These are phyloP conservation scores for Boletus pseudopeckii DNA, from an alignment of 768 basidiomycete species.

Conservation along the genomic window DNA sequence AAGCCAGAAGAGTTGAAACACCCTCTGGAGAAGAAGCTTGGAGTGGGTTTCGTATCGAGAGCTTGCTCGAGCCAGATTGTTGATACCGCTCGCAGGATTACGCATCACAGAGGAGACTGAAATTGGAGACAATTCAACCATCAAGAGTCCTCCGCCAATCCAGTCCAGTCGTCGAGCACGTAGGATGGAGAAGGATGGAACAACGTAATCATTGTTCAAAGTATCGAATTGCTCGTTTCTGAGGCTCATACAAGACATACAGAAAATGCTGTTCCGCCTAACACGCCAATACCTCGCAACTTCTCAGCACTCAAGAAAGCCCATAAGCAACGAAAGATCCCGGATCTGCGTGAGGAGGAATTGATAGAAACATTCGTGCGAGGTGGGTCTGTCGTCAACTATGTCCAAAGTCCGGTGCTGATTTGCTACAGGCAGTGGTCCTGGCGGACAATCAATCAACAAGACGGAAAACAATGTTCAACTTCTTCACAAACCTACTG, in stretches of 20 bases:
- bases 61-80: neutral
- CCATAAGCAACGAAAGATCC: conserved; percentile 58
- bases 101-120: conserved; percentile 79
- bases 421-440: conserved; percentile 66
- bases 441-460: conserved; percentile 96
- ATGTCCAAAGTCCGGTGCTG: neutral
- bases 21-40: conserved; percentile 45
- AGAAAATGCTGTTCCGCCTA: conserved; percentile 33
- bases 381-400: conserved; percentile 44
- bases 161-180: conserved; percentile 48
- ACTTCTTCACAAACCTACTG: conserved; percentile 83
- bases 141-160: conserved; percentile 55
- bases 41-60: conserved; percentile 41
- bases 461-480: conserved; percentile 93
- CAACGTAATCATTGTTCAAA: conserved; percentile 22
- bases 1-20: conserved; percentile 54
- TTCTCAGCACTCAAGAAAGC: conserved; percentile 73
- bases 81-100: conserved; percentile 47
- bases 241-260: conserved; percentile 24
- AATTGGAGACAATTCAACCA: conserved; percentile 77
- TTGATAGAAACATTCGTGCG: conserved; percentile 86
- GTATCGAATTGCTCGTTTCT: conserved; percentile 32
- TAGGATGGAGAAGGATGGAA: conserved; percentile 39
- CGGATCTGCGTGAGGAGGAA: conserved; percentile 73
- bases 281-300: conserved; percentile 36